Conservation (phyloP, 1,284 basidiomycete species). For the Dichomitus squalens region DNA sequence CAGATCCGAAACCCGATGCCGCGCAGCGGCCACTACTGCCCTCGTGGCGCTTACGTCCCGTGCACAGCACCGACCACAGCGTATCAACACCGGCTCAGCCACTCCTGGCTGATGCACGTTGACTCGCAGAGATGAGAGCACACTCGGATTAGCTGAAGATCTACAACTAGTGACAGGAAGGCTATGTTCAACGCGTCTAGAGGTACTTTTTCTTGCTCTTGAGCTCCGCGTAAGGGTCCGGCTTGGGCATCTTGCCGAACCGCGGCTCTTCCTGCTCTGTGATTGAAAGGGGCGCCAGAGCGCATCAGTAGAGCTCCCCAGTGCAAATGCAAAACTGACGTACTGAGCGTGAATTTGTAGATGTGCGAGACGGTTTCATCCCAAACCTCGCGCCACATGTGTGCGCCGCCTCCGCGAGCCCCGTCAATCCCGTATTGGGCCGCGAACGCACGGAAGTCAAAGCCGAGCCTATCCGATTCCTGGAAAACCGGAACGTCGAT, state of each 20-base stretch:
- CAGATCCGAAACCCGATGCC: constrained; percentile 10
- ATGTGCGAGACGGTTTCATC: constrained; percentile 65
- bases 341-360: constrained; percentile 70
- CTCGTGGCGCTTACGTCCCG: background rate
- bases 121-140: constrained; percentile 4
- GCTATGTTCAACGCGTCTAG: constrained; percentile 21
- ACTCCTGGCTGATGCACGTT: no score
- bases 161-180: constrained; percentile 12
- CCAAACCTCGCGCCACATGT: constrained; percentile 88
- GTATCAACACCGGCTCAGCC: background rate
- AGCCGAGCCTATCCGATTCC: constrained; percentile 50
- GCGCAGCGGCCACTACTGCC: background rate
- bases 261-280: constrained; percentile 64
- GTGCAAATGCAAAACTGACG: constrained; percentile 36
- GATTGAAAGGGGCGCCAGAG: constrained; percentile 9
- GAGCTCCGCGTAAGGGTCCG: constrained; percentile 55
- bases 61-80: background rate
- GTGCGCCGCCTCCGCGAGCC: constrained; percentile 65
- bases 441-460: constrained; percentile 69
- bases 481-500: constrained; percentile 42
- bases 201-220: constrained; percentile 57
- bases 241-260: constrained; percentile 57
- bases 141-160: constrained; percentile 15
- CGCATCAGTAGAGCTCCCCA: constrained; percentile 1
- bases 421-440: constrained; percentile 54